Conservation (phyloP, 768 basidiomycete species). For the Mycena epipterygia region DNA sequence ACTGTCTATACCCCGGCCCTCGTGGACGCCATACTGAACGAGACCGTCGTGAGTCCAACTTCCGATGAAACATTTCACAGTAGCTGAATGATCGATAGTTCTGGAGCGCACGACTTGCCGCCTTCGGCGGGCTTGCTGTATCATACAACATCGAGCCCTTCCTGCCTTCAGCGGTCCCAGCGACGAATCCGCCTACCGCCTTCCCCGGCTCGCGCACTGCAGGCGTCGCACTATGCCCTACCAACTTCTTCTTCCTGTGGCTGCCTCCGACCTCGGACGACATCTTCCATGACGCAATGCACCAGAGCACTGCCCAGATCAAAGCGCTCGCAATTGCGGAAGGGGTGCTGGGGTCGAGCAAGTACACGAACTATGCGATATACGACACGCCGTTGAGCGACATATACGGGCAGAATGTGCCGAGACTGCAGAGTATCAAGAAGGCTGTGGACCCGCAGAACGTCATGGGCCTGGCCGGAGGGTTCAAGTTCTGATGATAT, state of each 20-base stretch:
- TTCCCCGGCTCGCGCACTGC: conserved; percentile 24
- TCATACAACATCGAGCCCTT: conserved; percentile 58
- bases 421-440: conserved; percentile 56
- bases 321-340: conserved; percentile 52
- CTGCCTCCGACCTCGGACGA: conserved; percentile 51
- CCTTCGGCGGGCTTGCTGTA: conserved; percentile 22
- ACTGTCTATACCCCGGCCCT: background rate
- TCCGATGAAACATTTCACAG: background rate
- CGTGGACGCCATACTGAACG: conserved; percentile 1
- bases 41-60: background rate
- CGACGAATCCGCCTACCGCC: conserved; percentile 15
- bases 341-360: conserved; percentile 52
- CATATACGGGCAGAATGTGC: conserved; percentile 67
- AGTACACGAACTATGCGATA: conserved; percentile 75
- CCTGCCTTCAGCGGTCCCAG: conserved; percentile 37
- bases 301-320: conserved; percentile 55
- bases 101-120: background rate
- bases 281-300: conserved; percentile 55
- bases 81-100: background rate
- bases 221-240: background rate
- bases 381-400: conserved; percentile 61
- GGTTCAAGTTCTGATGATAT: conserved; percentile 63
- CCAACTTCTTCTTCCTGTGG: conserved; percentile 64
- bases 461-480: conserved; percentile 78
- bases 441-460: conserved; percentile 64